Evolutionary conservation across 1,284 basidiomycete species (phyloP).

Genomic region (Marasmius sp.): DNA sequence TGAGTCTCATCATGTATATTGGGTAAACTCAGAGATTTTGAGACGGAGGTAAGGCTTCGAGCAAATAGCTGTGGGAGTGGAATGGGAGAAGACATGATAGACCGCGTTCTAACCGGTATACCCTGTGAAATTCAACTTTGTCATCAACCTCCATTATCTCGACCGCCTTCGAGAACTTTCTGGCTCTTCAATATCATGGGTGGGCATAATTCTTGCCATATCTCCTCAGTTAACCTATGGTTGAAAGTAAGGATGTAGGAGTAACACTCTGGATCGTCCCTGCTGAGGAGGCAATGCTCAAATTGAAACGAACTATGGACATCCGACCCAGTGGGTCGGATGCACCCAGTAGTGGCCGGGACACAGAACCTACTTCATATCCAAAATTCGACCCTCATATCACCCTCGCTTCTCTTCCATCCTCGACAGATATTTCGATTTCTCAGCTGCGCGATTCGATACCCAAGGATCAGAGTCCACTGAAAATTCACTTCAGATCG

Average conservation of each 20-base stretch:
- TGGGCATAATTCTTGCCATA: background rate
- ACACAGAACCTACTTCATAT: conserved; percentile 42
- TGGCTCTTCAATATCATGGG: background rate
- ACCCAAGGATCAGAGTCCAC: conserved; percentile 29
- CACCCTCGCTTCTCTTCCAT: conserved; percentile 58
- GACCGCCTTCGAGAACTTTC: background rate
- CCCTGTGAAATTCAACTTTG: background rate
- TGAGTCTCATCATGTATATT: conserved; percentile 52
- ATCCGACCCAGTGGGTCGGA: too few species aligned
- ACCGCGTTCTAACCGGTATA: too few species aligned
- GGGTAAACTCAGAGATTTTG: conserved; percentile 44
- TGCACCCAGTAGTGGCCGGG: conserved; percentile 21
- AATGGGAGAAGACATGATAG: conserved; percentile 4
- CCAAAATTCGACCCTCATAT: conserved; percentile 67
- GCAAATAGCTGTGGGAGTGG: conserved; percentile 10
- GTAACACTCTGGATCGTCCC: conserved; percentile 55
- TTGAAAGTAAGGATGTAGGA: background rate
- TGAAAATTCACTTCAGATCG: conserved; percentile 49
- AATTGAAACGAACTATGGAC: conserved; percentile 37
- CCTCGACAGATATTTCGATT: conserved; percentile 23
- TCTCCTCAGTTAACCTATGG: background rate
- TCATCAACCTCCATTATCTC: background rate
- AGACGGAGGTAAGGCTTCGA: conserved; percentile 27
- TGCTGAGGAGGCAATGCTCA: conserved; percentile 24
- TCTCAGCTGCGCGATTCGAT: conserved; percentile 41